A percentile compares a stretch with the other conserved stretches of the same genome.
phyloP scores from a whole-genome alignment of 805 yeast genomes.

The Candida maesae region DNA sequence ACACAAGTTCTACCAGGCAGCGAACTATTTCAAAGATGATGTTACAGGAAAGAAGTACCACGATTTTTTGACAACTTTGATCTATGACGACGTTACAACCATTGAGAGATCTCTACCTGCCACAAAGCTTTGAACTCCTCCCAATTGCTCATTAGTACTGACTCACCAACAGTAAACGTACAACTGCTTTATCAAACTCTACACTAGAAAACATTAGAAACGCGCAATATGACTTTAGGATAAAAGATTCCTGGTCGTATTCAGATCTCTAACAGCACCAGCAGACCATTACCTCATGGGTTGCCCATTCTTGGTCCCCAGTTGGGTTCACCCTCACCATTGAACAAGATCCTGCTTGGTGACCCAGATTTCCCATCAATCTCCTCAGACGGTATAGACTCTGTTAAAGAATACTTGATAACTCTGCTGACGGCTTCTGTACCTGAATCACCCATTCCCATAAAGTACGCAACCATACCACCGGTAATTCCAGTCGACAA shows the following conservation, averaged over 20 bases:
- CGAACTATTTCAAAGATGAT: conserved; percentile 67
- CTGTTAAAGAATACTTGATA: conserved; percentile 41
- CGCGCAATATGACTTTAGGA: not conserved
- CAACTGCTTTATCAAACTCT: too few relatives aligned
- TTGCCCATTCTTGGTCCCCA: conserved; percentile 18
- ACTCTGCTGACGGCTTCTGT: conserved; percentile 36
- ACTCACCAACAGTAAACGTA: too few relatives aligned
- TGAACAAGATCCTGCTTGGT: conserved; percentile 52
- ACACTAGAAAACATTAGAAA: too few relatives aligned
- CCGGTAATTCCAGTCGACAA: conserved; percentile 44
- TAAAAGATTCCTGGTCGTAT: too few relatives aligned
- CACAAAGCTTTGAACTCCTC: conserved; percentile 17
- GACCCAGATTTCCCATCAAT: conserved; percentile 53
- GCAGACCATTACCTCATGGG: not conserved
- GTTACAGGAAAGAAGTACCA: conserved; percentile 68
- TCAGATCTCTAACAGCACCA: too few relatives aligned
- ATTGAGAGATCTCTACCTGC: conserved; percentile 26
- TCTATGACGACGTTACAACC: conserved; percentile 70
- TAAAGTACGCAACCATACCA: conserved; percentile 41
- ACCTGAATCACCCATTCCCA: conserved; percentile 38
- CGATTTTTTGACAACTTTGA: conserved; percentile 72
- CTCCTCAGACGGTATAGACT: conserved; percentile 45
- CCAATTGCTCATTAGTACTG: too few relatives aligned
- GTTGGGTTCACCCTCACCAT: conserved; percentile 31
- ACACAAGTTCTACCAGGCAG: conserved; percentile 67